Conservation (phyloP, 202 grass and related monocot species). For the Eragrostis tef region DNA sequence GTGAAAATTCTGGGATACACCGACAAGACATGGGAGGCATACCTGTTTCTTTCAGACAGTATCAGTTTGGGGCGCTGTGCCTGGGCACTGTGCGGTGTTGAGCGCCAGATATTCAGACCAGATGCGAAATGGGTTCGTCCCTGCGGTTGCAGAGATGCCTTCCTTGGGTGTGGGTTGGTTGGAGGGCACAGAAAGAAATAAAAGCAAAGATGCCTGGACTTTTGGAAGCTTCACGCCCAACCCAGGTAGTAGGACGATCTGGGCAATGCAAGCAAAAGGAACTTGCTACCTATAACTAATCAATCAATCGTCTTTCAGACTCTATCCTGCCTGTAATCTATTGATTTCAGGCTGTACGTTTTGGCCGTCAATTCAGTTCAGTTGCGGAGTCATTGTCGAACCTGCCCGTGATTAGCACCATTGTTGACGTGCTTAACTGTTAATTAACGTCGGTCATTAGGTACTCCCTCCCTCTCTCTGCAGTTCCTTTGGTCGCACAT, state of each 20-base stretch:
- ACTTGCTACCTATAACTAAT: background rate
- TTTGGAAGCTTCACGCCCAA: background rate
- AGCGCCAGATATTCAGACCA: background rate
- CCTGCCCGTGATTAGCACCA: background rate
- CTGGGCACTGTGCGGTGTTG: too few species aligned
- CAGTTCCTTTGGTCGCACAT: slow-evolving; percentile 29
- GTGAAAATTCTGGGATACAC: too few species aligned
- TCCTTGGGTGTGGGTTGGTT: background rate
- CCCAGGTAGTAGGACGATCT: too few species aligned
- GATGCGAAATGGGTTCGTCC: background rate
- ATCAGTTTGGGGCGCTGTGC: slow-evolving; percentile 17
- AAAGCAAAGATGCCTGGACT: background rate
- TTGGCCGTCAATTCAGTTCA: slow-evolving; percentile 19
- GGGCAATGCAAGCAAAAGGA: background rate
- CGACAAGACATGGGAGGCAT: background rate
- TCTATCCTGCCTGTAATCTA: background rate
- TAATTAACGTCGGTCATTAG: background rate
- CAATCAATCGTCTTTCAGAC: background rate
- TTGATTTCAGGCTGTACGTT: background rate
- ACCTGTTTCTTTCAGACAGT: background rate
- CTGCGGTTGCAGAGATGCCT: background rate
- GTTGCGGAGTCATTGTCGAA: slow-evolving; percentile 43
- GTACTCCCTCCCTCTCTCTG: background rate
- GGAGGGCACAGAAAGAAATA: background rate
- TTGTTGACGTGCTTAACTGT: background rate